Evolutionary conservation across 805 yeast genomes (phyloP), one percentile per base, ranked within the genome.

Genomic region (Candida xyloterini): DNA sequence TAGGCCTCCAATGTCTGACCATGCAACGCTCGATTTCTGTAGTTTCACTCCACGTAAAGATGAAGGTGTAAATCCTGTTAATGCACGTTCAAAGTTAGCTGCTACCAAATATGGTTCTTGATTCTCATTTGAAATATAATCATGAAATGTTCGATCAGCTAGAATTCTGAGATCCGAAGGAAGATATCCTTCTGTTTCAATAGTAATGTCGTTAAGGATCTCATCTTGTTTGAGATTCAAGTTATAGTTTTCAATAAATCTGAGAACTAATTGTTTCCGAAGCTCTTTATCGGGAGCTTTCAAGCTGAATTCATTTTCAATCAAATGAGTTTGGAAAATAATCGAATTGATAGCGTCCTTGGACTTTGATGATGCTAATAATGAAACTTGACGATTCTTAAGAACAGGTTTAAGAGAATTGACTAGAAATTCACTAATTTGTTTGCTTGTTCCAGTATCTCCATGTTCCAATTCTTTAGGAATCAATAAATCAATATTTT

Each of bases 1-100:
- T 39, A 91, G 66, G 0, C 97, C 99, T 6, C 98, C 99, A 48
- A 91, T 87, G 50, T 89, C 95, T 2, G 70, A 53, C 99, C 99
- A 91, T 32, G 74, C 73, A 0, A 80, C 76, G 1, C 78, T 63
- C 0, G 91, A 79, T 52, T 85, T 88, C 50, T 88, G 88, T 9
- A 90, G 67, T 56, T 88, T 87, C 6, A 88, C 95, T 0, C 95
- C 95, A 38, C 96, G 73, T 38, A 91, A 65, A 33, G 87, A 80
- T 0, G 95, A 78, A 0, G 98, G 96, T 1, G 79, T 76, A 51
- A 74, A 91, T 1, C 79, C 85, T 10, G 71, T 59, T n/a, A 84
- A 55, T 0, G 95, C 86, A 7, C 59, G 65, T 13, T 70, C 64
- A 42, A 87, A 76, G 39, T 77, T 50, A 5, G 52, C 53, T 46